A percentile compares a stretch with the other conserved stretches of the same genome.
Conservation (phyloP, 352 stramenopile species). For the Phytophthora citrophthora region DNA sequence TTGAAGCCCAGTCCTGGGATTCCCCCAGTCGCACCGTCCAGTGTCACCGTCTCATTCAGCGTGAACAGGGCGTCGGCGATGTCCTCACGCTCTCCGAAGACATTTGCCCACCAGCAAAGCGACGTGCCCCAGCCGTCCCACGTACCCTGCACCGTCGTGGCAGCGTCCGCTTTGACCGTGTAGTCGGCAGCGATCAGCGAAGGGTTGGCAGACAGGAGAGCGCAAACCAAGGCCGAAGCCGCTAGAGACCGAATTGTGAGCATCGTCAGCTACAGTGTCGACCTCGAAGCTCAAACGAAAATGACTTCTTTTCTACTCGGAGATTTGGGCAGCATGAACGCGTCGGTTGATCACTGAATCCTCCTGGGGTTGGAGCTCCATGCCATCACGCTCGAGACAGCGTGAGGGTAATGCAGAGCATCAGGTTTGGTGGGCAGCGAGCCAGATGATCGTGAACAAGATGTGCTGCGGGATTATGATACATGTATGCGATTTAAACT, state of each 20-base stretch:
- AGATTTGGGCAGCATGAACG: conserved; percentile 5
- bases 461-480: conserved; percentile 3
- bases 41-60: conserved; percentile 40
- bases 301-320: conserved; percentile 5
- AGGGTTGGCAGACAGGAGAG: conserved; percentile 17
- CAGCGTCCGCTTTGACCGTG: conserved; percentile 27
- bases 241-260: conserved; percentile 26
- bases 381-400: not conserved
- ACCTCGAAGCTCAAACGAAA: conserved; percentile 16
- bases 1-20: conserved; percentile 57
- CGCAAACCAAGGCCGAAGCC: conserved; percentile 19
- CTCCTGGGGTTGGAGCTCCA: conserved; percentile 6
- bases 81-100: conserved; percentile 51
- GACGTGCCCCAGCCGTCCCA: conserved; percentile 70
- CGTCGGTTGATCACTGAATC: conserved; percentile 1
- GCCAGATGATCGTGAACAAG: conserved; percentile 7
- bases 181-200: conserved; percentile 29
- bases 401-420: not conserved
- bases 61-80: conserved; percentile 64
- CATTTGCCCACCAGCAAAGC: conserved; percentile 67
- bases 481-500: not conserved
- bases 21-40: conserved; percentile 24
- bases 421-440: conserved; percentile 10
- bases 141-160: conserved; percentile 23
- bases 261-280: conserved; percentile 10